Evolutionary conservation across 2,329 filamentous ascomycete genomes (phyloP).

Genomic region (Aureobasidium lini): DNA sequence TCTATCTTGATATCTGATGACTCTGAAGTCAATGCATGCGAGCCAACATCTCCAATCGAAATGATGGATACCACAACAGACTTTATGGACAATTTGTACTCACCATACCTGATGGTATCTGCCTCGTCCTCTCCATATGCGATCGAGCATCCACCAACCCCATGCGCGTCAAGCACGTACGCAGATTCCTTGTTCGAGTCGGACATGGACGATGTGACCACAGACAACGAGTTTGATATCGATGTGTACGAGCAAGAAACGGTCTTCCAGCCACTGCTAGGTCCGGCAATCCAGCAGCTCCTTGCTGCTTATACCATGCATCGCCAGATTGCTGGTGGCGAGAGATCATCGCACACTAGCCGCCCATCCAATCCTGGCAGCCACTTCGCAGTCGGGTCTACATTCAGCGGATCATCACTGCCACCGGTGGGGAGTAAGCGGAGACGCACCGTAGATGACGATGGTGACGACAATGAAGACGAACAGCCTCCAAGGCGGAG

Average conservation of each 20-base stretch:
- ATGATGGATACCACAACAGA: background rate
- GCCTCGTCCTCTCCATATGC: background rate
- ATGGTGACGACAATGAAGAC: constrained; percentile 1
- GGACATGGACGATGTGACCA: background rate
- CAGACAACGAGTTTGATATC: background rate
- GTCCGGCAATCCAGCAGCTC: background rate
- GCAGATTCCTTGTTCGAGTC: background rate
- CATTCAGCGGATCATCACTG: background rate
- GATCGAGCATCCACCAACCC: background rate
- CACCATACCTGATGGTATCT: background rate
- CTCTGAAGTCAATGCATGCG: background rate
- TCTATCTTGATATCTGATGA: background rate
- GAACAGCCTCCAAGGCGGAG: background rate
- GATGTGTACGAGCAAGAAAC: background rate
- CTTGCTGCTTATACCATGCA: background rate
- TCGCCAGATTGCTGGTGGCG: background rate
- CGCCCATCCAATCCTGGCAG: background rate
- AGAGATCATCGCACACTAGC: background rate
- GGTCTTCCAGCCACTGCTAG: background rate
- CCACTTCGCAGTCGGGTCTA: background rate
- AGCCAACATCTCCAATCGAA: background rate
- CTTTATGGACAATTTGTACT: background rate
- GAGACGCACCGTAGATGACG: background rate
- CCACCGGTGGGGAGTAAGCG: background rate
- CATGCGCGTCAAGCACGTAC: background rate